These are phyloP conservation scores for Choiromyces venosus DNA, from an alignment of 495 filamentous ascomycete species.

Conservation along the genomic window DNA sequence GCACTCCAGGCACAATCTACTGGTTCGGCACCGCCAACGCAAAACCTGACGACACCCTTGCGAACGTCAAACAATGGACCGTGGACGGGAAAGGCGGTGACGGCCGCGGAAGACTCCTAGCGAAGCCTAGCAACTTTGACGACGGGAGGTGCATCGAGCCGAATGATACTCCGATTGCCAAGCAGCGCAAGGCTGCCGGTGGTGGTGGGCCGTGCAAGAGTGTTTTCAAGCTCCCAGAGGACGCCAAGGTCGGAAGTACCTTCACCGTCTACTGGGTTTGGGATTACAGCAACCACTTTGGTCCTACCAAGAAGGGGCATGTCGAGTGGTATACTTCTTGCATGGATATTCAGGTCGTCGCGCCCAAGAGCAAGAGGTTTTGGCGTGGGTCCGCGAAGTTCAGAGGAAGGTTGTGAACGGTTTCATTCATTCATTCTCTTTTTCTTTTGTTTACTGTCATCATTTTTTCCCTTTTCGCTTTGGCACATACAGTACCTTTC, in stretches of 20 bases:
- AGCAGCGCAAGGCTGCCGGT: conserved; percentile 7
- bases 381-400: background rate
- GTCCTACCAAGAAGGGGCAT: conserved; percentile 11
- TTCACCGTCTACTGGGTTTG: conserved; percentile 41
- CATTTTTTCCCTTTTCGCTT: background rate
- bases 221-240: conserved; percentile 30
- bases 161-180: conserved; percentile 9
- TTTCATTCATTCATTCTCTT: no score
- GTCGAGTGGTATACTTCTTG: conserved; percentile 40
- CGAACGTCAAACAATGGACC: conserved; percentile 26
- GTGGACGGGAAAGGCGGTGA: conserved; percentile 23
- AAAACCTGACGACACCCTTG: conserved; percentile 20
- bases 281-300: conserved; percentile 34
- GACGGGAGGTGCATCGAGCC: conserved; percentile 34
- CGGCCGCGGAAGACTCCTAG: conserved; percentile 18
- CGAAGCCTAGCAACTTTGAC: conserved; percentile 23
- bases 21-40: conserved; percentile 32
- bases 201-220: conserved; percentile 29
- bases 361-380: conserved; percentile 7
- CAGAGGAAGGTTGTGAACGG: background rate
- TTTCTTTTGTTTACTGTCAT: background rate
- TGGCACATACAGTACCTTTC: background rate
- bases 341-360: conserved; percentile 37
- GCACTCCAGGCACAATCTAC: conserved; percentile 26
- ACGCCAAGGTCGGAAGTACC: conserved; percentile 12